phyloP scores from a whole-genome alignment of 1,284 basidiomycete species.

The Coniferiporia sulphurascens region DNA sequence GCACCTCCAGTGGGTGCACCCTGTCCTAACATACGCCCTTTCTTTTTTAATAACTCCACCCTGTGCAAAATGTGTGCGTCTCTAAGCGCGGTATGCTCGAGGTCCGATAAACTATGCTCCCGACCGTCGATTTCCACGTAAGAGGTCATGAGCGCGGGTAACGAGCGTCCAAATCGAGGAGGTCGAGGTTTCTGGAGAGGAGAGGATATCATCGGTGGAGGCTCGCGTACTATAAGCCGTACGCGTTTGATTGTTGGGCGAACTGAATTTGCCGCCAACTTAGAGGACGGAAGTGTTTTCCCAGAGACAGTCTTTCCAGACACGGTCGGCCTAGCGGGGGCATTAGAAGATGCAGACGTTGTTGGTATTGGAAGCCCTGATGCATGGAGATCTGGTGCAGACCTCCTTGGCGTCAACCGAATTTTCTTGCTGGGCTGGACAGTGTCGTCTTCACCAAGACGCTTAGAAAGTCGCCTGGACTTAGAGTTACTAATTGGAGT shows the following conservation, averaged over 20 bases:
- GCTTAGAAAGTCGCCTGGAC: background rate
- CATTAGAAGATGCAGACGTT: background rate
- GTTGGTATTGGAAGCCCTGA: background rate
- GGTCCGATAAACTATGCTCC: constrained; percentile 39
- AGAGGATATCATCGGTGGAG: constrained; percentile 55
- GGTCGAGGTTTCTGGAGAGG: constrained; percentile 60
- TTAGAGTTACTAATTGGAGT: background rate
- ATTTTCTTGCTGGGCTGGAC: background rate
- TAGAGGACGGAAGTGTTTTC: constrained; percentile 4
- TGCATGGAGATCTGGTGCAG: background rate
- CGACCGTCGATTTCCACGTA: constrained; percentile 48
- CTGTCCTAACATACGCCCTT: constrained; percentile 32
- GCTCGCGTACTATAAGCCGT: constrained; percentile 63
- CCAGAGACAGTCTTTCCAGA: constrained; percentile 13
- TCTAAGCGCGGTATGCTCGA: constrained; percentile 41
- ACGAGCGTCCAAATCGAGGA: constrained; percentile 47
- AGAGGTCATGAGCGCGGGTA: constrained; percentile 54
- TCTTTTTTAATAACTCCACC: constrained; percentile 37
- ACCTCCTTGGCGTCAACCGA: background rate
- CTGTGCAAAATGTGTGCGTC: constrained; percentile 53
- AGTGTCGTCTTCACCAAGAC: background rate
- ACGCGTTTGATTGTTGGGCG: constrained; percentile 47
- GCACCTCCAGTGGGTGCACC: background rate
- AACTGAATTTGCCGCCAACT: background rate
- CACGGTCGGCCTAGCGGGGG: background rate